Evolutionary conservation across 2,329 filamentous ascomycete species (phyloP), one percentile per base, ranked within the genome.

Genomic region (Akanthomyces muscarius): DNA sequence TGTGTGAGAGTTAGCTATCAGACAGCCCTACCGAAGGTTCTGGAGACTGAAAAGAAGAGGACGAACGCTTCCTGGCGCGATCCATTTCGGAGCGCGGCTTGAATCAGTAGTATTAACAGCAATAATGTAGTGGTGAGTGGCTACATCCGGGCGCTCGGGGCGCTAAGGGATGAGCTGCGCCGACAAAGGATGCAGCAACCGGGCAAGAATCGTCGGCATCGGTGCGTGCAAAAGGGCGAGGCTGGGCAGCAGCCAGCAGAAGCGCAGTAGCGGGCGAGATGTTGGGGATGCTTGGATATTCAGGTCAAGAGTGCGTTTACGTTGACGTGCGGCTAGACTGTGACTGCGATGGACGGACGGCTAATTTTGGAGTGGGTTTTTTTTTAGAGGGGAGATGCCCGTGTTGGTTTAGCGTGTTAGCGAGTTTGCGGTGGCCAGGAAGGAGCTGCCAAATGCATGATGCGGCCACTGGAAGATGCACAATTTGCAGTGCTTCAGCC

Each of bases 11-110:
- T 59, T 38, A 56, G 66, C 72, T 36, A 71, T 67, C 58, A 58
- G 7, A 23, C 6, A 30, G 36, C 4, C 18, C 7, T 14, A 18
- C 28, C 28, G 28, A 4, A 30, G 23, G 18, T 5, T 53, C 61
- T 55, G 54, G 44, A 50, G 74, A 41, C 5, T 51, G 33, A 4
- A 18, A 18, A 36, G 8, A n/a, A 21, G 25, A 8, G 30, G n/a
- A 56, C 83, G 69, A 68, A 88, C 86, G 84, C 80, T 86, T 86
- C 73, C 83, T 85, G 77, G 80, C 79, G 78, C 86, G 85, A 81
- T 88, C 84, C 86, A 88, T 88, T 70, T 67, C 73, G 75, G 76
- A 78, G 72, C 75, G 76, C 69, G 67, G 45, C 58, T 65, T 63
- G 65, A 50, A 58, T 71, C 70, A 69, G 69, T 68, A 67, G 65